These are phyloP conservation scores for Conticribra weissflogii DNA, from an alignment of 108 stramenopile species.

Conservation along the genomic window DNA sequence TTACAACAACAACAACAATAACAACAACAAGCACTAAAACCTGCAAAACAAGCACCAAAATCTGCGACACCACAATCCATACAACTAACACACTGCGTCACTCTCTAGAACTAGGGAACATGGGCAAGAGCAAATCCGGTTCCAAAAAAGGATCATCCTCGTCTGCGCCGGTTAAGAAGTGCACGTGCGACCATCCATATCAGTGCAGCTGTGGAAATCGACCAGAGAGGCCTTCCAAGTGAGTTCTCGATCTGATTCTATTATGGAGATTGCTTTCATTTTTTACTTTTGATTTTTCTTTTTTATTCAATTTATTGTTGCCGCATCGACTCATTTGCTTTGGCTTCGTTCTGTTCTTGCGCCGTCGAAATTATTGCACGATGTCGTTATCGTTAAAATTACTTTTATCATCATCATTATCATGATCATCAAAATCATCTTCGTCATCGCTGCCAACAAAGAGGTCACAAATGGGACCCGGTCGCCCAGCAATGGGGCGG, in stretches of 20 bases:
- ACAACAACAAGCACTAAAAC: too few species aligned
- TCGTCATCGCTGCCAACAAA: neutral
- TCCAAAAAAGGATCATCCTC: neutral
- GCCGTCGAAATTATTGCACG: too few species aligned
- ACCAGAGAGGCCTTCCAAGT: slow-evolving; percentile 79
- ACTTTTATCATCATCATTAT: neutral
- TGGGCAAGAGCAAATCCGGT: slow-evolving; percentile 5
- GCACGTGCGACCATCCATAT: slow-evolving; percentile 83
- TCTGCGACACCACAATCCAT: too few species aligned
- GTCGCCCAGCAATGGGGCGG: slow-evolving; percentile 81
- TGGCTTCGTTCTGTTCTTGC: too few species aligned
- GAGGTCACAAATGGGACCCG: slow-evolving; percentile 83
- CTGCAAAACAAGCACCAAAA: too few species aligned
- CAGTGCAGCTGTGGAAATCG: slow-evolving; percentile 86
- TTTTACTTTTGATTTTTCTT: neutral
- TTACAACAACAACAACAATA: too few species aligned
- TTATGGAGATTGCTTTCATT: neutral
- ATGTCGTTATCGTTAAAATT: neutral
- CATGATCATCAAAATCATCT: neutral
- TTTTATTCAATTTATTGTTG: neutral
- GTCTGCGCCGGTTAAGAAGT: slow-evolving; percentile 28
- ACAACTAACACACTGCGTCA: too few species aligned
- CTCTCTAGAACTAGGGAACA: too few species aligned
- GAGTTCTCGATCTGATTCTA: neutral
- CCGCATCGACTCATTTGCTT: too few species aligned